Conservation (phyloP, 371 early-diverging fungal genomes). For the Syncephalastrum contaminatum region DNA sequence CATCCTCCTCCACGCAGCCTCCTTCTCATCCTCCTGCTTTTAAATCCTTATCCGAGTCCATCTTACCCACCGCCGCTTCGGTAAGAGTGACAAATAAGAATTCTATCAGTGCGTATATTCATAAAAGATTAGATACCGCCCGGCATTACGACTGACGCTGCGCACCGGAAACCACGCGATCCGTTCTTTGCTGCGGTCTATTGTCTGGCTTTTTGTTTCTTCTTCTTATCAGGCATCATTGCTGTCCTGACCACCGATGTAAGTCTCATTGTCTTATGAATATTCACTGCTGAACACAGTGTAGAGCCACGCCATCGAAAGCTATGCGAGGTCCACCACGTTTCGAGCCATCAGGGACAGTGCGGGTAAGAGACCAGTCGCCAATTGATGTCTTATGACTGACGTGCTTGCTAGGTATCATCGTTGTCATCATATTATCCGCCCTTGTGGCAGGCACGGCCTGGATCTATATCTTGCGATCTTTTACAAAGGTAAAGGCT, state of each 20-base stretch:
- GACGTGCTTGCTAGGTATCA: slow-evolving; percentile 33
- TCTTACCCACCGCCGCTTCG: slow-evolving; percentile 40
- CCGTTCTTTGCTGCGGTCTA: slow-evolving; percentile 54
- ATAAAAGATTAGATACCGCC: slow-evolving; percentile 35
- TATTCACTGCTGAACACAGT: too few species aligned
- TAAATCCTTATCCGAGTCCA: slow-evolving; percentile 34
- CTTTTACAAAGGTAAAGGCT: slow-evolving; percentile 50
- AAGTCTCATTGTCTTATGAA: too few species aligned
- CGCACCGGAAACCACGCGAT: slow-evolving; percentile 54
- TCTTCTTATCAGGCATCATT: slow-evolving; percentile 46
- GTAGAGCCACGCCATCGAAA: slow-evolving; percentile 41
- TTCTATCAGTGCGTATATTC: slow-evolving; percentile 1
- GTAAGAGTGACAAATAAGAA: slow-evolving; percentile 18
- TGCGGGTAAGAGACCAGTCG: slow-evolving; percentile 38
- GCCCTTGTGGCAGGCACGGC: slow-evolving; percentile 51
- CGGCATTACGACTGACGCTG: slow-evolving; percentile 23
- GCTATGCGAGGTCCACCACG: slow-evolving; percentile 43
- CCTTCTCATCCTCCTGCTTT: slow-evolving; percentile 11
- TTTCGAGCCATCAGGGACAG: slow-evolving; percentile 55
- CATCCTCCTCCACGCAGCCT: slow-evolving; percentile 19
- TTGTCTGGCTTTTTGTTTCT: slow-evolving; percentile 31
- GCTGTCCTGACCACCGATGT: slow-evolving; percentile 56
- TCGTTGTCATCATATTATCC: slow-evolving; percentile 44
- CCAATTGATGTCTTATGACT: not conserved
- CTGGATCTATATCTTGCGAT: slow-evolving; percentile 54